phyloP scores from a whole-genome alignment of 805 yeast genomes.

The Lachancea nothofagi region DNA sequence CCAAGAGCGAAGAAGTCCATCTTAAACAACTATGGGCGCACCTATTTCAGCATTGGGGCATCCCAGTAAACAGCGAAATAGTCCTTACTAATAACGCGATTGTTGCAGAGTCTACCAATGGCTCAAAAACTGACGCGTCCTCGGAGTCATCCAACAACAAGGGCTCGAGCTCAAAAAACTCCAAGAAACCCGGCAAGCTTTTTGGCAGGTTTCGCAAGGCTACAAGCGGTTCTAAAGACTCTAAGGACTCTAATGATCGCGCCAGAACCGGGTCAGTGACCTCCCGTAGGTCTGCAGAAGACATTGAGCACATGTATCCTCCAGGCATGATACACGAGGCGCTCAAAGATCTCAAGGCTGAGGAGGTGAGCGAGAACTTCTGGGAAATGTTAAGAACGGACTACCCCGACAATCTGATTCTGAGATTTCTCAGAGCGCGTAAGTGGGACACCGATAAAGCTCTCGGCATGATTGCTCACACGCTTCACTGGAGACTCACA shows the following conservation, averaged over 20 bases:
- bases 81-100: constrained; percentile 12
- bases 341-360: constrained; percentile 47
- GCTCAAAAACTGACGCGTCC: not conserved
- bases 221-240: constrained; percentile 8
- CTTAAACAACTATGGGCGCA: constrained; percentile 71
- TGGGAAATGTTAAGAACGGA: constrained; percentile 68
- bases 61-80: constrained; percentile 33
- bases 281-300: constrained; percentile 28
- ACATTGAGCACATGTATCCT: constrained; percentile 31
- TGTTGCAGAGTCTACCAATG: not conserved
- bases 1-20: constrained; percentile 53
- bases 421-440: constrained; percentile 81
- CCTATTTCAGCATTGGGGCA: constrained; percentile 54
- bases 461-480: constrained; percentile 62
- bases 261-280: constrained; percentile 15
- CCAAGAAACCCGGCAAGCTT: constrained; percentile 13
- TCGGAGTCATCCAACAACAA: not conserved
- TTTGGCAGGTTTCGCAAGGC: constrained; percentile 11
- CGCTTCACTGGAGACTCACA: constrained; percentile 68
- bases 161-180: constrained; percentile 1
- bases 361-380: constrained; percentile 44
- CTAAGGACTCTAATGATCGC: constrained; percentile 3
- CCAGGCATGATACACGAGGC: constrained; percentile 42
- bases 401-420: constrained; percentile 68
- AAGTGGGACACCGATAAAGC: constrained; percentile 73